Percentiles rank a stretch among this genome's conserved stretches.
These are phyloP conservation scores for Phytophthora parvispora DNA, from an alignment of 352 stramenopile species.

Conservation along the genomic window DNA sequence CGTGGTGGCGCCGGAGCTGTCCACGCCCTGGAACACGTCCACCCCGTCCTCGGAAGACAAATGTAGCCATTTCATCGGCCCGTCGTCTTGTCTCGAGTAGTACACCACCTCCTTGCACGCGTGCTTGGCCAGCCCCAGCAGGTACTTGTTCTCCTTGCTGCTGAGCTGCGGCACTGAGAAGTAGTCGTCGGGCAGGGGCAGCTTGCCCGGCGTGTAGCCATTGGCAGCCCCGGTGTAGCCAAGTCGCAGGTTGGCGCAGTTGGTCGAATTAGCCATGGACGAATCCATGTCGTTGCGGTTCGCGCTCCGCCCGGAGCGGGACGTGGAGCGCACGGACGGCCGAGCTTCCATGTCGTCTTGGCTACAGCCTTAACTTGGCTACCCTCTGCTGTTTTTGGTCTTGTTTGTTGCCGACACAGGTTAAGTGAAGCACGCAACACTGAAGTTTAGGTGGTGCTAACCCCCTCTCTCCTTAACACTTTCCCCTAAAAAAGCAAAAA, in stretches of 20 bases:
- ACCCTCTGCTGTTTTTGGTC: too few relatives aligned
- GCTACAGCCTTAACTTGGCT: neutral
- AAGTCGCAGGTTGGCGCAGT: slow-evolving; percentile 37
- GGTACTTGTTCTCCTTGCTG: slow-evolving; percentile 72
- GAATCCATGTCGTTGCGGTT: slow-evolving; percentile 14
- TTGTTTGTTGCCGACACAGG: neutral
- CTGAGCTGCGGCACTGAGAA: slow-evolving; percentile 74
- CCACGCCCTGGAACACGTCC: slow-evolving; percentile 80
- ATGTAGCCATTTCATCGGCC: slow-evolving; percentile 85
- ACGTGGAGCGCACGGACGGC: slow-evolving; percentile 12
- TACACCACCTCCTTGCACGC: slow-evolving; percentile 90
- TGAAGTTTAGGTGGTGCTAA: neutral
- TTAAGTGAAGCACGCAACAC: neutral
- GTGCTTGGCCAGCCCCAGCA: slow-evolving; percentile 76
- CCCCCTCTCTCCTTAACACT: neutral
- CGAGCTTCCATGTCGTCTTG: slow-evolving; percentile 5
- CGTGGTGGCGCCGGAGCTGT: slow-evolving; percentile 36
- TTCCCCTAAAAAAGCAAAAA: neutral
- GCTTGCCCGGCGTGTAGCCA: slow-evolving; percentile 28
- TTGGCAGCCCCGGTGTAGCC: slow-evolving; percentile 20
- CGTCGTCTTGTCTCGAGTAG: slow-evolving; percentile 73
- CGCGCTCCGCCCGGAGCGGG: slow-evolving; percentile 14
- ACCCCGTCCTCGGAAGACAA: slow-evolving; percentile 77
- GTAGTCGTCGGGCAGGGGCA: slow-evolving; percentile 78
- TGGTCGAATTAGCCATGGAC: slow-evolving; percentile 28